phyloP scores from a whole-genome alignment of 257 asterid genomes.

The Forsythia viridissima region DNA sequence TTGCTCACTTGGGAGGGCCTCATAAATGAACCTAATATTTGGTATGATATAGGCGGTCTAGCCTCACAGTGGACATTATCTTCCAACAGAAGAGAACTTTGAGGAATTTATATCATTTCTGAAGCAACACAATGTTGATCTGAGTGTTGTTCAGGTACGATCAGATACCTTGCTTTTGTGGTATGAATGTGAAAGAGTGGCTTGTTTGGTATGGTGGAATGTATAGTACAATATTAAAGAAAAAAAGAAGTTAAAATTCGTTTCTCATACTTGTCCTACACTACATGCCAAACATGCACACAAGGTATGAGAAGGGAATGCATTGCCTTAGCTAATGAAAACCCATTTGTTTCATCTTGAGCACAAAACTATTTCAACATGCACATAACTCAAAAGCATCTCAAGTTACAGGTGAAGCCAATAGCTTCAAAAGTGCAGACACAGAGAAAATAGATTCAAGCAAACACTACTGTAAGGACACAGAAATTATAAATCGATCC shows the following conservation, averaged over 20 bases:
- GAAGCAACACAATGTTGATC: conserved; percentile 57
- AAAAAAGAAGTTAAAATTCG: background rate
- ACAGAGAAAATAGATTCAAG: conserved; percentile 4
- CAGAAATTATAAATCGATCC: conserved; percentile 30
- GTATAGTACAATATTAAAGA: too few species aligned
- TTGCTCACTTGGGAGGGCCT: background rate
- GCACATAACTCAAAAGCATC: too few species aligned
- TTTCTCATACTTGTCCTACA: too few species aligned
- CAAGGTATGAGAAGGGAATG: too few species aligned
- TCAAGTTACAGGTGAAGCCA: background rate
- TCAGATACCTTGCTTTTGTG: background rate
- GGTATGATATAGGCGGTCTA: conserved; percentile 60
- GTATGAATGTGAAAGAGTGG: too few species aligned
- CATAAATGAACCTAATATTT: background rate
- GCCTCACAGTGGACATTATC: conserved; percentile 99
- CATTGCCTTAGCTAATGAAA: too few species aligned
- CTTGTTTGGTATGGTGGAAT: too few species aligned
- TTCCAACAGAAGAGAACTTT: conserved; percentile 88
- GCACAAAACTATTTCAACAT: background rate
- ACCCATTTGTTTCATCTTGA: background rate
- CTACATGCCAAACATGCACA: too few species aligned
- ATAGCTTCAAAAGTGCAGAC: background rate
- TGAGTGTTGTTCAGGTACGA: conserved; percentile 64
- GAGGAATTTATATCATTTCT: conserved; percentile 78
- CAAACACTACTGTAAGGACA: conserved; percentile 41